Base-by-base conservation (phyloP, 805 yeast genomes). In the Metschnikowia baotianmanensis region DNA sequence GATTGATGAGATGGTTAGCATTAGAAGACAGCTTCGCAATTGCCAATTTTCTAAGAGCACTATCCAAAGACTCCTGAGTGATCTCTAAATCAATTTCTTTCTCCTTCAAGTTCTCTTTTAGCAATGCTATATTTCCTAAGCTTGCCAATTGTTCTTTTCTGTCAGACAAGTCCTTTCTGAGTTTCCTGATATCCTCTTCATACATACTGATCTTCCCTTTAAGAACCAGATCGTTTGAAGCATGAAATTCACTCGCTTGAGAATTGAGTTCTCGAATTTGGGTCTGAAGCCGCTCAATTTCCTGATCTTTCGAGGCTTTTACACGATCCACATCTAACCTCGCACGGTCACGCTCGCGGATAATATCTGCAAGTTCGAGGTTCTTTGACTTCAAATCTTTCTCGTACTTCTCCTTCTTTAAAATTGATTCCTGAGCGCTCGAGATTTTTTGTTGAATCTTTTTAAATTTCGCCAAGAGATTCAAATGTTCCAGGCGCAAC, bases 401-500 rank as follows among this genome's bases (percentile, higher is more conserved):
- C 76, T 89, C 96, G 26, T 85, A 65, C 56, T 78, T 79, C 55
- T 89, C 96, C 50, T 89, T 80, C 62, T 81, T 84, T 48, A 84
- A 84, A 47, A 89, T 77, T 0, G 96, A 85, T 63, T 89, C 96
- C 59, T 88, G 96, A 9, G 96, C 96, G 50, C 78, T 72, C 11
- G 89, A 83, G 3, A 93, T 95, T 63, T 86, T 86, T 51, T 87
- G 86, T 63, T 88, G 95, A 34, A 83, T 73, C 52, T 83, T 82
- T 59, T 90, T 89, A 58, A 83, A 83, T 57, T 83, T 83, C 37
- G 84, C 73, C 57, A 90, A 72, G 41, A 89, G 65, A 47, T 82
- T 84, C 55, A 90, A 72, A 58, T 90, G 96, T 63, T 90, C 97
- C 63, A 86, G 95, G 57, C 97, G 83, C 52, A 90, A 71, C 63